Conservation (phyloP, 2,329 filamentous ascomycete species). For the Verticillium tricorpus region DNA sequence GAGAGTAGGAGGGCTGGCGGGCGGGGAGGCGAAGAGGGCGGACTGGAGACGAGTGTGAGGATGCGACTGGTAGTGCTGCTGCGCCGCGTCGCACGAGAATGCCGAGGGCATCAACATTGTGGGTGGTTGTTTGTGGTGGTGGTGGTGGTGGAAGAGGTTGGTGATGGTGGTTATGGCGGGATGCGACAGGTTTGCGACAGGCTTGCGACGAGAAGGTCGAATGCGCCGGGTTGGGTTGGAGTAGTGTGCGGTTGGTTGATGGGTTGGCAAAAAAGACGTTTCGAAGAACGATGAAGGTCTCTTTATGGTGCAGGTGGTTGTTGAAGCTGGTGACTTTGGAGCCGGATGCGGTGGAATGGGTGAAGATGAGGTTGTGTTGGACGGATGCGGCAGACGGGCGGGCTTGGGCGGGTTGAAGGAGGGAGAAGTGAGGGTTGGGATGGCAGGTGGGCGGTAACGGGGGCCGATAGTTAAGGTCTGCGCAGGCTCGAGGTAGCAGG, state of each 20-base stretch:
- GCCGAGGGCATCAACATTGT: conserved; percentile 57
- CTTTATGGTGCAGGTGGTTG: background rate
- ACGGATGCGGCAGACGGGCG: background rate
- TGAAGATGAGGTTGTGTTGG: background rate
- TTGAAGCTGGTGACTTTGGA: background rate
- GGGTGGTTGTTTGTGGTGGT: background rate
- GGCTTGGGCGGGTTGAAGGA: background rate
- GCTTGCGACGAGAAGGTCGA: background rate
- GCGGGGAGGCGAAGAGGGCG: conserved; percentile 53
- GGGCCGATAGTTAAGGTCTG: background rate
- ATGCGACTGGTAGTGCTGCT: conserved; percentile 17
- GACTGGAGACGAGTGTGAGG: conserved; percentile 40
- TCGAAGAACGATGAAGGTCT: background rate
- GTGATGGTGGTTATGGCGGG: background rate
- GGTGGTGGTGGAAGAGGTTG: background rate
- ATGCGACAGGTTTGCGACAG: background rate
- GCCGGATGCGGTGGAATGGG: background rate
- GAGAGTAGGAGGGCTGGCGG: conserved; percentile 48
- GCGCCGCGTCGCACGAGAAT: conserved; percentile 52
- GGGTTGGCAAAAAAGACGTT: background rate
- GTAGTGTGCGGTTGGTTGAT: background rate
- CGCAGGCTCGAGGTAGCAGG: background rate
- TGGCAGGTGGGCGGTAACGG: background rate
- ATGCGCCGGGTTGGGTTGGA: background rate
- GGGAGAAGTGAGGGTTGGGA: background rate